phyloP scores from a whole-genome alignment of 176 grass and related monocot genomes.

The barley (Hordeum vulgare) region MorexV3_pseudomolecules_assembly NC_058519.1:558854313-558854812 shows the following conservation, averaged over 20 bases:
- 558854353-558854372: neutral
- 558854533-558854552: neutral
- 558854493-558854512: neutral
- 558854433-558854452: neutral
- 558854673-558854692: neutral
- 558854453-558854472: neutral
- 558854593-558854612: neutral
- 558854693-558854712: no score
- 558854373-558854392: neutral
- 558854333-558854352: neutral
- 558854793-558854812: no score
- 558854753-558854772: no score
- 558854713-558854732: no score
- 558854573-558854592: neutral
- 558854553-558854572: neutral
- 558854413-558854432: neutral
- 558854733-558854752: no score
- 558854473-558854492: neutral
- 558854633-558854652: neutral
- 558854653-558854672: neutral
- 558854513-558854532: slow-evolving; percentile 14
- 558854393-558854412: no score
- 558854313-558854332: neutral
- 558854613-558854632: neutral
- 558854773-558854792: no score